Percentiles rank a stretch among this genome's conserved stretches.
Evolutionary conservation across 169 alveolate genomes (phyloP).

Genomic region (Eimeria sp.): DNA sequence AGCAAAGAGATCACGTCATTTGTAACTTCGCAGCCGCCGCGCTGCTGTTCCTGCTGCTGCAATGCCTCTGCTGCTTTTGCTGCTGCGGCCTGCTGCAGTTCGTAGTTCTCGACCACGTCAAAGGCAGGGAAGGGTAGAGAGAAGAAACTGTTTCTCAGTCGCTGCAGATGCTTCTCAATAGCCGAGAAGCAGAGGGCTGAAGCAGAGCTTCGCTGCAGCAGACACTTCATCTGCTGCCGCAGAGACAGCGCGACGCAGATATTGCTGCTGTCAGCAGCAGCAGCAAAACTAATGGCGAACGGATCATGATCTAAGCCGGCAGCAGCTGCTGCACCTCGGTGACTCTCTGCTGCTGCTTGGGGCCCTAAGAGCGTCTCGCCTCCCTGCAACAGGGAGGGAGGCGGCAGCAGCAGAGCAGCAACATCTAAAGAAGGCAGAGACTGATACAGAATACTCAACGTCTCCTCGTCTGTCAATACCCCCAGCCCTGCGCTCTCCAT

Average conservation of each 20-base stretch:
- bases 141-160: neutral
- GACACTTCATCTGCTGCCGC: constrained; percentile 26
- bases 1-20: neutral
- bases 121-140: constrained; percentile 7
- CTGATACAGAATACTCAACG: neutral
- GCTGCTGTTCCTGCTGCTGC: neutral
- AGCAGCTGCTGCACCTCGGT: neutral
- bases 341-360: neutral
- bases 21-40: neutral
- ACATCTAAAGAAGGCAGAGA: neutral
- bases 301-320: neutral
- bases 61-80: neutral
- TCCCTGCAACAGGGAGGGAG: constrained; percentile 6
- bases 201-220: constrained; percentile 32
- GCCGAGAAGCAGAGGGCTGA: constrained; percentile 17
- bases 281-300: constrained; percentile 25
- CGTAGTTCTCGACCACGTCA: constrained; percentile 41
- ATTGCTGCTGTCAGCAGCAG: constrained; percentile 59
- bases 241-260: constrained; percentile 21
- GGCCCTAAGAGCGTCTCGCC: neutral
- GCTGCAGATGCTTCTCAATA: constrained; percentile 10
- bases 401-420: constrained; percentile 65
- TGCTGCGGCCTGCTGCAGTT: constrained; percentile 18
- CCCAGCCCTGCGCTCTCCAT: constrained; percentile 22
- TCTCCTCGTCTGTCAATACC: constrained; percentile 11